A percentile compares a stretch with the other conserved stretches of the same genome.
phyloP scores from a whole-genome alignment of 2,329 filamentous ascomycete genomes.

The Diaporthe eres region DNA sequence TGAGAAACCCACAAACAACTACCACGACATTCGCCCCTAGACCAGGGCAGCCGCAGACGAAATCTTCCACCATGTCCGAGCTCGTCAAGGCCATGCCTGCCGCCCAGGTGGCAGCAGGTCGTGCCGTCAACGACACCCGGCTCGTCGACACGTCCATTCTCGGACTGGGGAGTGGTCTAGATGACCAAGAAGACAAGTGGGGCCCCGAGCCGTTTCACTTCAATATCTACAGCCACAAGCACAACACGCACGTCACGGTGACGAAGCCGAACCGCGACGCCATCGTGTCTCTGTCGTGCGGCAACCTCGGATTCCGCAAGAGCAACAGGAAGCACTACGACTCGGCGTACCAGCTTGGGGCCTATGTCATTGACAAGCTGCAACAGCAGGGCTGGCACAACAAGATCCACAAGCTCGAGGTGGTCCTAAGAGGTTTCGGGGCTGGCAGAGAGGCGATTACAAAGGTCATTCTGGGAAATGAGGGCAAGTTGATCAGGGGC shows the following conservation, averaged over 20 bases:
- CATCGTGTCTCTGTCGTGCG: constrained; percentile 84
- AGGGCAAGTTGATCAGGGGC: constrained; percentile 81
- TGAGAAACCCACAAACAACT: constrained; percentile 19
- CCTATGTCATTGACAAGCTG: constrained; percentile 86
- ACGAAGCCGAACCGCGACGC: constrained; percentile 85
- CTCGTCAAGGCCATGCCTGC: constrained; percentile 19
- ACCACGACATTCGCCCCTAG: constrained; percentile 2
- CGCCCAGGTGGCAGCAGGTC: constrained; percentile 38
- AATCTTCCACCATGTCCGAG: constrained; percentile 9
- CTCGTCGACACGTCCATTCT: constrained; percentile 38
- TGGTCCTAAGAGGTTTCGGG: constrained; percentile 89
- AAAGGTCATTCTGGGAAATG: constrained; percentile 89
- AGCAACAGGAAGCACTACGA: constrained; percentile 86
- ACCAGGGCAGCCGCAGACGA: constrained; percentile 8
- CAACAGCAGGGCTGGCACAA: constrained; percentile 84
- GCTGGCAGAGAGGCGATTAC: constrained; percentile 88
- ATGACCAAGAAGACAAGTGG: constrained; percentile 55
- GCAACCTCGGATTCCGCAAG: constrained; percentile 94
- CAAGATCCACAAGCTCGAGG: constrained; percentile 82
- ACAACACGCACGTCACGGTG: constrained; percentile 96
- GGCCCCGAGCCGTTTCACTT: constrained; percentile 81
- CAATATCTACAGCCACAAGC: constrained; percentile 88
- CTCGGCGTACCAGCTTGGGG: constrained; percentile 89
- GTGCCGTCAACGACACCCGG: constrained; percentile 39
- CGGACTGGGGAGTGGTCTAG: too few species aligned